phyloP scores from a whole-genome alignment of 2,329 filamentous ascomycete species.

The Fusarium incarnatum region DNA sequence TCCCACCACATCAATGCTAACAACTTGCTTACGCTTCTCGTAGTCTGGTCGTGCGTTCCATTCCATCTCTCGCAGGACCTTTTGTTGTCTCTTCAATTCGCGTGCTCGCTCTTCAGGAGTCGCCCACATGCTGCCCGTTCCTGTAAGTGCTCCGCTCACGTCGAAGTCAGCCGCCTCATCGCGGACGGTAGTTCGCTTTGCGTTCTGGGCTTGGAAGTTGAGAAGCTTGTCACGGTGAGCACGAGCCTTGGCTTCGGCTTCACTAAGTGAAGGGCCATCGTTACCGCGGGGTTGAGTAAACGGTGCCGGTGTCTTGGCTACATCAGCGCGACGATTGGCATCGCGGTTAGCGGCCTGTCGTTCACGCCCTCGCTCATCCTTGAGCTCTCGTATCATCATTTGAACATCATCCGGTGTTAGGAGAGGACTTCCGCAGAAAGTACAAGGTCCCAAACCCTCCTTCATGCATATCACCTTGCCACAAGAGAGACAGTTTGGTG shows the following conservation, averaged over 20 bases:
- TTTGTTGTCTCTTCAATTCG: conserved; percentile 88
- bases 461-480: conserved; percentile 96
- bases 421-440: conserved; percentile 83
- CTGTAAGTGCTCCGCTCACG: conserved; percentile 58
- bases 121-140: conserved; percentile 76
- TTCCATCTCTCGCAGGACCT: conserved; percentile 84
- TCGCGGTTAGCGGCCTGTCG: conserved; percentile 85
- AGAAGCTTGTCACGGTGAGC: conserved; percentile 85
- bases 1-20: conserved; percentile 84
- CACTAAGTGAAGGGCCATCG: conserved; percentile 56
- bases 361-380: conserved; percentile 87
- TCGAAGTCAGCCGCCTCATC: conserved; percentile 82
- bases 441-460: conserved; percentile 93
- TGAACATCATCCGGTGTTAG: conserved; percentile 80
- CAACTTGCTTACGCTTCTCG: conserved; percentile 86
- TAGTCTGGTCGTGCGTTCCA: conserved; percentile 88
- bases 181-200: conserved; percentile 82
- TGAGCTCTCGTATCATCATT: conserved; percentile 84
- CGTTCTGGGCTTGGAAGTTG: conserved; percentile 86
- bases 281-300: conserved; percentile 64
- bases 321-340: conserved; percentile 73
- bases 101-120: conserved; percentile 83
- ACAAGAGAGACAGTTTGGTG: conserved; percentile 91
- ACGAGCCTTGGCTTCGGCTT: conserved; percentile 75
- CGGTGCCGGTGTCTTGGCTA: conserved; percentile 69